A percentile compares a stretch with the other conserved stretches of the same genome.
Conservation (phyloP, 495 filamentous ascomycete genomes). For the Annulohypoxylon moriforme region DNA sequence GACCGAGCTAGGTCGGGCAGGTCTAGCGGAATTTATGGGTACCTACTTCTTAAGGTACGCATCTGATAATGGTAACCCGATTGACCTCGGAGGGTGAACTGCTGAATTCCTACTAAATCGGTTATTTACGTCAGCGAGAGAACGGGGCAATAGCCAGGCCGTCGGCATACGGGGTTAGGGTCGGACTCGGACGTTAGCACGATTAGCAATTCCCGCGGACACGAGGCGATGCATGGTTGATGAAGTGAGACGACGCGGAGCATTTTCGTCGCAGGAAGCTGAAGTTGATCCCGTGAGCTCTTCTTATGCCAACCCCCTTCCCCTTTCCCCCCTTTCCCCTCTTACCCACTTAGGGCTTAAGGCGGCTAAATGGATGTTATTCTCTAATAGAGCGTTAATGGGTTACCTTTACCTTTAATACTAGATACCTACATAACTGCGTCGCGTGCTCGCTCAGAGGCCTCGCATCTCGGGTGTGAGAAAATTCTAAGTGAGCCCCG, state of each 20-base stretch:
- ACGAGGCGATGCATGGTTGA: slow-evolving; percentile 19
- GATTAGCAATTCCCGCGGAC: not conserved
- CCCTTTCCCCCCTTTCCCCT: not conserved
- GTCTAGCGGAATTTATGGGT: not conserved
- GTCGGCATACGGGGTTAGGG: slow-evolving; percentile 26
- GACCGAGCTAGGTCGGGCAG: not conserved
- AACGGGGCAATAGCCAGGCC: slow-evolving; percentile 27
- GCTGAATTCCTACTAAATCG: not conserved
- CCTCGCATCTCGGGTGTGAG: not conserved
- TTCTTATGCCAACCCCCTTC: not conserved
- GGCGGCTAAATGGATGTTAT: slow-evolving; percentile 33
- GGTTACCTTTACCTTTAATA: slow-evolving; percentile 8
- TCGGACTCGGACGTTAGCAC: slow-evolving; percentile 28
- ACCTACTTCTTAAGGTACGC: not conserved
- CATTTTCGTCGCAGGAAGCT: slow-evolving; percentile 40
- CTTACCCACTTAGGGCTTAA: slow-evolving; percentile 14
- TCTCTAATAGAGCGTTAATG: slow-evolving; percentile 16
- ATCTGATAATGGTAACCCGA: not conserved
- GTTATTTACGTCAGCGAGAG: slow-evolving; percentile 36
- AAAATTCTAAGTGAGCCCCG: slow-evolving; percentile 4
- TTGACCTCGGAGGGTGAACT: not conserved
- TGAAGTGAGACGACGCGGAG: slow-evolving; percentile 20
- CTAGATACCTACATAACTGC: not conserved
- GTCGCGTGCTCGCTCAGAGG: slow-evolving; percentile 16
- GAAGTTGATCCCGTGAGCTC: slow-evolving; percentile 30